These are phyloP conservation scores for Globisporangium nodosum DNA, from an alignment of 352 stramenopile genomes.

Conservation along the genomic window DNA sequence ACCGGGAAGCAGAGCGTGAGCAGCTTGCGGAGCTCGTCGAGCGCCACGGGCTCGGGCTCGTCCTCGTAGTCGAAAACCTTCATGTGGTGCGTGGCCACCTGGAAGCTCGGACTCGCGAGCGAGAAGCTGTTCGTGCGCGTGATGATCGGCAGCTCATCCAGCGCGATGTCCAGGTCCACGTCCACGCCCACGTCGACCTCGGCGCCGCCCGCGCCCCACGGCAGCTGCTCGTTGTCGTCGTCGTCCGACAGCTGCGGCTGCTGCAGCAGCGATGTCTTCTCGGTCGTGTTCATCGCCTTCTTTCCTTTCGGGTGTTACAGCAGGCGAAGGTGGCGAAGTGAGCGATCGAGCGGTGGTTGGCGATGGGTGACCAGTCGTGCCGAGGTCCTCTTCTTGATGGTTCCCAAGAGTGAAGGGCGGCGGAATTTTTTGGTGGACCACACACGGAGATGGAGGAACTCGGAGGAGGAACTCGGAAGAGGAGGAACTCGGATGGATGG, in stretches of 20 bases:
- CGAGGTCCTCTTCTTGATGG: too few species aligned
- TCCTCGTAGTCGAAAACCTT: slow-evolving; percentile 33
- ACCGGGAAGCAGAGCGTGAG: slow-evolving; percentile 43
- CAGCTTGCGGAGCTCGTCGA: slow-evolving; percentile 33
- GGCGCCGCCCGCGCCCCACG: not conserved
- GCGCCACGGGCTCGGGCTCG: slow-evolving; percentile 15
- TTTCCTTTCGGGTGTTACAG: too few species aligned
- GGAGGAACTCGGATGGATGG: too few species aligned
- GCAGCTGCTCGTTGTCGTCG: not conserved
- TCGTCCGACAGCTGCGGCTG: not conserved
- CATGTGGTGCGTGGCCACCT: slow-evolving; percentile 29
- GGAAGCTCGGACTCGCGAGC: slow-evolving; percentile 42
- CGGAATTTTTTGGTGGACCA: too few species aligned
- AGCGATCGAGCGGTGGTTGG: too few species aligned
- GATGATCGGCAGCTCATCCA: slow-evolving; percentile 33
- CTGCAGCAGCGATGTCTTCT: not conserved
- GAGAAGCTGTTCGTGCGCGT: slow-evolving; percentile 47
- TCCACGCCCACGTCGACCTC: not conserved
- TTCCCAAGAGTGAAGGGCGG: too few species aligned
- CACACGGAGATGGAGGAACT: too few species aligned
- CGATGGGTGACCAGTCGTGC: too few species aligned
- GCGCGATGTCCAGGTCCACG: slow-evolving; percentile 16
- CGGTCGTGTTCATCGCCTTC: not conserved
- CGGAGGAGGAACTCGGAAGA: too few species aligned
- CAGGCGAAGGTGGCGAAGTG: too few species aligned